Percentiles rank a stretch among this genome's conserved stretches.
phyloP scores from a whole-genome alignment of 768 basidiomycete genomes.

The Pholiota microspora region DNA sequence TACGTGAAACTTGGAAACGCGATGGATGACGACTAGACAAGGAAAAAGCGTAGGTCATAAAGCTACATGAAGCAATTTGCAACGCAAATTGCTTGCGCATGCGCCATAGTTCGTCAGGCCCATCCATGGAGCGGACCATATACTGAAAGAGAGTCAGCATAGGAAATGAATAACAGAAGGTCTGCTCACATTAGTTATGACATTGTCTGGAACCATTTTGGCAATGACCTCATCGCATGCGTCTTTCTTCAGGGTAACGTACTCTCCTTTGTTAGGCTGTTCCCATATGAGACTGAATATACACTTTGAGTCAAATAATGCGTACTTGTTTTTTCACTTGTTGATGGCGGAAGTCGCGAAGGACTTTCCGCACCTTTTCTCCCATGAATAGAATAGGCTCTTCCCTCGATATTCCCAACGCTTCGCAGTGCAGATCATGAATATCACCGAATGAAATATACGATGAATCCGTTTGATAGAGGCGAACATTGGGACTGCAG shows the following conservation, averaged over 20 bases:
- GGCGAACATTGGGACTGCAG: conserved; percentile 75
- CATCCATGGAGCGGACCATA: conserved; percentile 83
- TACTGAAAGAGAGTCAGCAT: conserved; percentile 53
- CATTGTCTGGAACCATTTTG: conserved; percentile 89
- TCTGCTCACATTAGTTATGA: conserved; percentile 71
- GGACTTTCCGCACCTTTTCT: conserved; percentile 76
- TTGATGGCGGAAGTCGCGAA: conserved; percentile 59
- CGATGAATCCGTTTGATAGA: conserved; percentile 90
- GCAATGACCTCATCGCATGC: conserved; percentile 82
- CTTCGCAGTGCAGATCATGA: conserved; percentile 85
- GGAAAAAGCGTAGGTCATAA: conserved; percentile 88
- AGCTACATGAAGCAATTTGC: conserved; percentile 84
- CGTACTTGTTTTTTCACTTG: conserved; percentile 43
- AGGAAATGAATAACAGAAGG: conserved; percentile 1
- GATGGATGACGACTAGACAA: conserved; percentile 80
- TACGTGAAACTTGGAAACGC: conserved; percentile 86
- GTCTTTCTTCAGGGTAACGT: conserved; percentile 73
- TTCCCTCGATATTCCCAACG: conserved; percentile 74
- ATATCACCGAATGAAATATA: conserved; percentile 91
- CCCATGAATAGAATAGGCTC: conserved; percentile 84
- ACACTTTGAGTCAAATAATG: too few relatives aligned
- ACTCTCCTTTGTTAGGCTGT: conserved; percentile 64
- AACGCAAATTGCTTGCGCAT: conserved; percentile 97
- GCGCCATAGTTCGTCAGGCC: conserved; percentile 86
- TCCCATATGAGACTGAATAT: not conserved